Conservation (phyloP, 257 asterid species). For the Orobanche coerulescens region DNA sequence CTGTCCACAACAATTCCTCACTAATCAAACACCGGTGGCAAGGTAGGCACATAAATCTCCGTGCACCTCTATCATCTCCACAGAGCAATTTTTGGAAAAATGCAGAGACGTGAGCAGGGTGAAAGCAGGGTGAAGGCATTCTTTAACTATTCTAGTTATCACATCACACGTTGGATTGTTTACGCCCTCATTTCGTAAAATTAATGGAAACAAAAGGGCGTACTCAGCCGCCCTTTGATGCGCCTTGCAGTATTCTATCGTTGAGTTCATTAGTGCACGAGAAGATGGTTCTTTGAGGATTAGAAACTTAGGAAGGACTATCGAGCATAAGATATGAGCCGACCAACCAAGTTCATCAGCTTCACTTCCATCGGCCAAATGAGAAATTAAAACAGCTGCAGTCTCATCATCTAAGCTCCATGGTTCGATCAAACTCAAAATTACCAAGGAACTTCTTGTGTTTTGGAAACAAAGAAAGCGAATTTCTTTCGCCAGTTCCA, state of each 20-base stretch:
- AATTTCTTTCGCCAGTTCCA: slow-evolving; percentile 40
- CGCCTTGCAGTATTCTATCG: slow-evolving; percentile 52
- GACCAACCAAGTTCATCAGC: slow-evolving; percentile 47
- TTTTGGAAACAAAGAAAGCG: slow-evolving; percentile 33
- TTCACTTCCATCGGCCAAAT: slow-evolving; percentile 29
- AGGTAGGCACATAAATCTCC: slow-evolving; percentile 51
- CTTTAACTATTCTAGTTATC: slow-evolving; percentile 48
- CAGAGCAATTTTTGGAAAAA: slow-evolving; percentile 51
- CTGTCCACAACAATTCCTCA: slow-evolving; percentile 50
- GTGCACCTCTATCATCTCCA: slow-evolving; percentile 20
- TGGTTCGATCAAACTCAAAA: slow-evolving; percentile 51
- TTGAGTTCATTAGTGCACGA: slow-evolving; percentile 40
- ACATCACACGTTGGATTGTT: slow-evolving; percentile 51
- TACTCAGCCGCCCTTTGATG: slow-evolving; percentile 60
- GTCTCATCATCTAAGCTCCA: slow-evolving; percentile 71
- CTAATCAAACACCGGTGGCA: slow-evolving; percentile 33
- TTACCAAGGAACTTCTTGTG: slow-evolving; percentile 24
- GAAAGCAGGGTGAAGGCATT: slow-evolving; percentile 49
- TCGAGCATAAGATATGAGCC: slow-evolving; percentile 50
- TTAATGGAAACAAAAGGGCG: slow-evolving; percentile 52
- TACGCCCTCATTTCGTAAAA: slow-evolving; percentile 46
- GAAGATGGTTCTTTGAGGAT: slow-evolving; percentile 43
- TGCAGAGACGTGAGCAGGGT: slow-evolving; percentile 56
- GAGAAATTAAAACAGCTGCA: slow-evolving; percentile 47
- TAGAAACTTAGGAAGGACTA: slow-evolving; percentile 62